phyloP scores from a whole-genome alignment of 805 yeast genomes.

The Pichia sporocuriosa region DNA sequence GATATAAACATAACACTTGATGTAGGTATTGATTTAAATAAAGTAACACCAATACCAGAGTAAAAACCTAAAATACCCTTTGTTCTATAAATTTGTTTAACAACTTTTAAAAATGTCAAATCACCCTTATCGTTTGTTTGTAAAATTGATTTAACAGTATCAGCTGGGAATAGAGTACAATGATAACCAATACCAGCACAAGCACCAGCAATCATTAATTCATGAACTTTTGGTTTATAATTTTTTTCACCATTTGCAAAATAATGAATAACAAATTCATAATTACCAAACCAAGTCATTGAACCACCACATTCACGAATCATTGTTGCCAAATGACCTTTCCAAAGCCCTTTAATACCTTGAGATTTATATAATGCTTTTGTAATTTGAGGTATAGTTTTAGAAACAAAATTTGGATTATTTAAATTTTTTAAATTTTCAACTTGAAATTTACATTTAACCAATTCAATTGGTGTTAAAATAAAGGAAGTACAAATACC shows the following conservation, averaged over 20 bases:
- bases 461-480: constrained; percentile 84
- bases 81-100: constrained; percentile 33
- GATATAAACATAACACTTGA: constrained; percentile 80
- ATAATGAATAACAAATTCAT: constrained; percentile 47
- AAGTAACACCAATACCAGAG: constrained; percentile 78
- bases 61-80: constrained; percentile 72
- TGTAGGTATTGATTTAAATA: constrained; percentile 80
- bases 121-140: constrained; percentile 43
- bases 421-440: constrained; percentile 30
- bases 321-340: constrained; percentile 77
- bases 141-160: constrained; percentile 80
- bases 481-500: constrained; percentile 80
- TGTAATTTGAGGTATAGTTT: constrained; percentile 32
- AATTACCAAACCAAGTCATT: constrained; percentile 90
- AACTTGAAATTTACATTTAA: constrained; percentile 86
- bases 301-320: constrained; percentile 84
- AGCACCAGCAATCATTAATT: constrained; percentile 73
- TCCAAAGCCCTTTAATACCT: constrained; percentile 77
- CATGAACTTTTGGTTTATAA: constrained; percentile 35
- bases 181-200: constrained; percentile 80
- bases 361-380: constrained; percentile 33
- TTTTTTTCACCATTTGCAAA: constrained; percentile 25
- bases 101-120: constrained; percentile 32
- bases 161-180: constrained; percentile 77
- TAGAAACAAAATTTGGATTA: constrained; percentile 18